Base-by-base conservation (phyloP, 164 flowering plant genomes). In the Umbellularia californica region DNA sequence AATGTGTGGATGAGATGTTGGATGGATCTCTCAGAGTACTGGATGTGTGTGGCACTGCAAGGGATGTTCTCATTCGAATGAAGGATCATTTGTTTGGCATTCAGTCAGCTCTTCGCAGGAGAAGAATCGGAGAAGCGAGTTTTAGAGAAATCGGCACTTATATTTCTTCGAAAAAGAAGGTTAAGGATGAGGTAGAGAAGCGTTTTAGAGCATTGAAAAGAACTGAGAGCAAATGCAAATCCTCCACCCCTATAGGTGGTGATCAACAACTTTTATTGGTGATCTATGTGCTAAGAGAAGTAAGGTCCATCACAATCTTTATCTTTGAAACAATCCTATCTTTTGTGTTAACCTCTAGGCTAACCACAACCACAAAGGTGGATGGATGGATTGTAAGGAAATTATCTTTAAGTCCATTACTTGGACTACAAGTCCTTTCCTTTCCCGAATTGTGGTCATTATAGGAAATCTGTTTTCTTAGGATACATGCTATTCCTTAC, bases 21-120 rank as follows among this genome's bases (percentile, higher is more conserved):
- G 85, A 81, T 58, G 85, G 80, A 52, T 82, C 81, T 28, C 79
- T 87, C 6, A 80, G 80, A 50, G 76, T 82, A 64, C 65, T 85
- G 76, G 87, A 87, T 55, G 47, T 81, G 5, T 85, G 84, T 50
- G 71, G 74, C 55, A 58, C 64, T 14, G 69, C 77, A 6, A 77
- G 77, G 73, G 85, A 85, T 58, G 50, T 69, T 41, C 22, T 82
- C 70, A 11, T 51, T 50, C 78, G 76, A 28, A 74, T 78, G 70
- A 83, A 82, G 73, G 84, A 83, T 65, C n/a, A 68, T n/a, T 68
- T 70, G 4, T 83, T 74, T 27, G 85, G 74, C 27, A 74, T 84
- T 24, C 79, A 28, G n/a, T 50, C 70, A n/a, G 25, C 63, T 65
- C 71, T 86, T 9, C 84, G 86, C 7, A 80, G 90, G 74, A 77